Base-by-base conservation (phyloP, 1,139 yeast species). In the Blastobotrys aristatus region DNA sequence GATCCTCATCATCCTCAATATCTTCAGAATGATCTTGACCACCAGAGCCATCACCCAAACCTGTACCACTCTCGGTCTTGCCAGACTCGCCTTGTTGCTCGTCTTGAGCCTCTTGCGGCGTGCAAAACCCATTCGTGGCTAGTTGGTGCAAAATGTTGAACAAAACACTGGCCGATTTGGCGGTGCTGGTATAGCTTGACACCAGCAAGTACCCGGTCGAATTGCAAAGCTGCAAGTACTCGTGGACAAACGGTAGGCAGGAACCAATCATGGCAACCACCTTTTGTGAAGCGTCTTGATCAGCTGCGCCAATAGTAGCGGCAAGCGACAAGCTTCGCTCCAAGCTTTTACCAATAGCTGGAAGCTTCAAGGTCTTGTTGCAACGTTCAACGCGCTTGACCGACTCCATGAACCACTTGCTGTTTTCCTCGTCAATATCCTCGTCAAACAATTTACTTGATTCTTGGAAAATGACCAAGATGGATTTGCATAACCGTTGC, bases 11-110 rank as follows among this genome's bases (percentile, higher is more conserved):
- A 46, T 90, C 95, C 52, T 84, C 96, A 47, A 84, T 85, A 62
- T 89, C 96, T 43, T 89, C 83, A 0, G 95, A 80, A 58, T 83
- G 82, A 58, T 80, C 80, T 31, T 80, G 76, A 3, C 85, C 95
- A 53, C 96, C 97, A 52, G 84, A 89, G 20, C 97, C 98, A 63
- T 92, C 97, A 43, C 98, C 99, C 35, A 92, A 72, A 10, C 98
- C 98, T n/a, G 96, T 87, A 46, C 98, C 98, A 45, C 83, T 76
- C 33, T 64, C 57, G 18, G 64, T 62, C 4, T 65, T 61, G 20
- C 72, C 87, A 32, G 61, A 82, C 11, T 84, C 80, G 42, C 79
- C 79, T 50, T 76, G 75, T 52, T 80, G 76, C 48, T 80, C 78
- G 46, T 86, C 92, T 22, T 76, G 71, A 13, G 90, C 85, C 18